Conservation (phyloP, 2,329 filamentous ascomycete species). For the Calonectria honghensis region DNA sequence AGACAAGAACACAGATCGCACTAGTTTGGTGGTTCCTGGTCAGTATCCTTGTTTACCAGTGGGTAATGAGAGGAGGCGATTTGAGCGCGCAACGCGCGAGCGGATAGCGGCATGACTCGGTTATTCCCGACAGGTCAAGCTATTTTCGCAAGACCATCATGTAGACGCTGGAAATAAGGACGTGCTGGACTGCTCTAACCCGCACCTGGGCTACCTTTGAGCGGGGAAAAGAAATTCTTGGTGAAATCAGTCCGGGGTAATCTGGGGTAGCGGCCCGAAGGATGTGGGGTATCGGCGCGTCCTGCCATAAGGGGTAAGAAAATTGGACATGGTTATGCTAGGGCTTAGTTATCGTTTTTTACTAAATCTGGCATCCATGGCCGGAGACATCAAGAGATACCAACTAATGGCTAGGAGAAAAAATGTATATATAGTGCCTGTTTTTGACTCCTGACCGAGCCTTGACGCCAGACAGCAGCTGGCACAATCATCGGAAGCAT, state of each 20-base stretch:
- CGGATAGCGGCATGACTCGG: background rate
- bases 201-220: background rate
- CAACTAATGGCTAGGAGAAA: background rate
- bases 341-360: background rate
- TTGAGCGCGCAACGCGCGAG: background rate
- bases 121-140: too few relatives aligned
- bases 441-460: background rate
- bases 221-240: background rate
- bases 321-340: background rate
- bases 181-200: background rate
- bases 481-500: background rate
- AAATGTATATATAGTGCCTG: conserved; percentile 20
- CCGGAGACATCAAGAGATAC: background rate
- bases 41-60: background rate
- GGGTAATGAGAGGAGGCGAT: background rate
- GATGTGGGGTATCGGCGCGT: conserved; percentile 18
- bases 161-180: background rate
- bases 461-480: background rate
- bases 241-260: background rate
- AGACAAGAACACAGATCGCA: background rate
- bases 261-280: background rate
- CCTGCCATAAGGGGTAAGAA: conserved; percentile 4
- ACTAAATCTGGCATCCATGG: background rate
- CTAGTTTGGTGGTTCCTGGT: background rate
- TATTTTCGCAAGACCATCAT: too few relatives aligned